Evolutionary conservation across 73 alveolate species (phyloP), one percentile per base, ranked within the genome.

Genomic region (Paramecium tetraurelia): DNA sequence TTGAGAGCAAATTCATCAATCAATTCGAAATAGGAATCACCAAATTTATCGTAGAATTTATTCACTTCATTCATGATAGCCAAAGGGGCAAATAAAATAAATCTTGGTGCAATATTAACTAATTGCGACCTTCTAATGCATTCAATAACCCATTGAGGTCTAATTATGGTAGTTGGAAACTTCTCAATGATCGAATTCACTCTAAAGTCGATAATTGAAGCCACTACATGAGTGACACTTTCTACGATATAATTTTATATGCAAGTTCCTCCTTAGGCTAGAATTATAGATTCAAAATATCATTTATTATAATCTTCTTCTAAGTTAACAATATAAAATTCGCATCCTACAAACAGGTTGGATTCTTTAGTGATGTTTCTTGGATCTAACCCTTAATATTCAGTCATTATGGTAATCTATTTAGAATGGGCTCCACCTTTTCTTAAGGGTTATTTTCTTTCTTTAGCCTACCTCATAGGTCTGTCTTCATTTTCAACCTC

Each of bases 251-350:
- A 93, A 93, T 97, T 98, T 92, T 97, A 96, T 4, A 97, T 98
- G 84, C 96, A 96, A 80, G 76, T 98, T n/a, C 99, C 99, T 12
- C 99, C 99, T 95, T 96, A 93, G 57, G 95, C 97, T 58, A 95
- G 98, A 22, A 98, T 98, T 58, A 89, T 76, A 84, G 93, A 93
- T 95, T 98, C 99, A 58, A 98, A 92, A 48, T 93, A 93, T 58
- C 94, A 93, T 92, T 98, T 98, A 92, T 94, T 97, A 2, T 90
- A 93, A 69, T 89, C 92, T 31, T 95, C 96, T 72, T 96, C 97
- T 46, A 92, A 92, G 92, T 96, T 95, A 41, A 93, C 96, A 35
- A 98, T 95, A 84, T 89, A 96, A 94, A 98, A 98, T 95, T 97
- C 99, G 93, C 92, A 95, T 89, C 97, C 97, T n/a, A 92, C 92